phyloP scores from a whole-genome alignment of 495 filamentous ascomycete genomes.

The Massariosphaeria phaeospora region DNA sequence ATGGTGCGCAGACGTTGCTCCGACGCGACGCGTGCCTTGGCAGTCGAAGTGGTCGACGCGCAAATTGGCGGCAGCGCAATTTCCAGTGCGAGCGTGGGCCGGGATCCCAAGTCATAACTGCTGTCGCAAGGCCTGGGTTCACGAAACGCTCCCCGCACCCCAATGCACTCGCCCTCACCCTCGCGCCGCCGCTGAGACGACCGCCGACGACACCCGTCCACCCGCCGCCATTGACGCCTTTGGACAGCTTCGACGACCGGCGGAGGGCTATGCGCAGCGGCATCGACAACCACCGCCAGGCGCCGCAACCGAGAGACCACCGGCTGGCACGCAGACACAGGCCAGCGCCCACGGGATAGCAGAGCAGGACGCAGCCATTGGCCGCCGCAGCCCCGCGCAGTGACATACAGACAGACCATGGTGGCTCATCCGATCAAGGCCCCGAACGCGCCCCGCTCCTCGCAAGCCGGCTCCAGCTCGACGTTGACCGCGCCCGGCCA shows the following conservation, averaged over 20 bases:
- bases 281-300: not conserved
- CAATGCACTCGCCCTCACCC: too few relatives aligned
- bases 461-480: slow-evolving; percentile 3
- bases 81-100: slow-evolving; percentile 12
- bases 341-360: too few relatives aligned
- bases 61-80: not conserved
- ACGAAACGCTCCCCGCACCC: slow-evolving; percentile 18
- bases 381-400: too few relatives aligned
- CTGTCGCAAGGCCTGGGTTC: not conserved
- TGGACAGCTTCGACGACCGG: not conserved
- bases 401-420: slow-evolving; percentile 8
- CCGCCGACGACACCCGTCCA: not conserved
- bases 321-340: not conserved
- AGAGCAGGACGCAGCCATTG: too few relatives aligned
- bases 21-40: slow-evolving; percentile 13
- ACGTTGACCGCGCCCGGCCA: slow-evolving; percentile 3
- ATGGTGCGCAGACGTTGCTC: slow-evolving; percentile 6
- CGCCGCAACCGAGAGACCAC: not conserved
- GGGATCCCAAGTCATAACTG: slow-evolving; percentile 21
- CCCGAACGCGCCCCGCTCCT: slow-evolving; percentile 2
- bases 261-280: slow-evolving; percentile 11
- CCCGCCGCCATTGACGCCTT: not conserved
- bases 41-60: too few relatives aligned
- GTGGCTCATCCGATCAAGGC: slow-evolving; percentile 13
- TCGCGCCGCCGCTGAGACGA: not conserved